Base-by-base conservation (phyloP, 2,329 filamentous ascomycete genomes). In the Penicillium sp. region DNA sequence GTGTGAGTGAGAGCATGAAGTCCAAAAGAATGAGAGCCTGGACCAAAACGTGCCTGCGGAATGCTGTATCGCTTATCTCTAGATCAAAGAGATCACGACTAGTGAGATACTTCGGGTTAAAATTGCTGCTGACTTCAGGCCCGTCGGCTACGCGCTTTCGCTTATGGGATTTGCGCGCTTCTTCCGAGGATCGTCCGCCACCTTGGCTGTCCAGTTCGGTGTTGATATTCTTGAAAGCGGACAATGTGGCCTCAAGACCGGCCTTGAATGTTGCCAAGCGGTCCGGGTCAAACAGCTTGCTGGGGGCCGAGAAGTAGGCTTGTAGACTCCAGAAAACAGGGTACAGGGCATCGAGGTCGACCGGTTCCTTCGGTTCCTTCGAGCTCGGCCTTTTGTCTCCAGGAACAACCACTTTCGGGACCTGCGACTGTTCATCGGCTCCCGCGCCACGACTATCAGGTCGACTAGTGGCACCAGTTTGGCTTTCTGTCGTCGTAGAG, bases 101-200 rank as follows among this genome's bases (percentile, higher is more conserved):
- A n/a, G 93, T 99, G 15, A 99, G 80, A 67, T 98, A 99, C 66
- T 97, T 98, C 1, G 95, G 92, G 63, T 98, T 98, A 73, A 95
- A 97, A 23, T 82, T 84, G 64, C 83, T 86, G 23, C 83, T 78
- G 44, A 84, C 74, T 53, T 86, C 84, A 43, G 81, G 77, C 6
- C 81, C 81, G 44, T 82, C 78, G 25, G 73, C 78, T 9, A 80
- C 77, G 38, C 80, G 77, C 68, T 91, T 95, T 49, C 89, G 82
- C 71, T 91, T 95, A 27, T 68, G 72, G 4, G 81, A 82, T 55
- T 80, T 81, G 55, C 82, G 84, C 41, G 76, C 74, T 45, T 89
- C 88, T 37, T 86, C 83, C 2, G 75, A 66, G 6, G 77, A 71
- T 54, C 81, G 85, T n/a, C 74, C 70, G 32, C 75, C 49, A 70